phyloP scores from a whole-genome alignment of 768 basidiomycete species.

The Russula earlei region DNA sequence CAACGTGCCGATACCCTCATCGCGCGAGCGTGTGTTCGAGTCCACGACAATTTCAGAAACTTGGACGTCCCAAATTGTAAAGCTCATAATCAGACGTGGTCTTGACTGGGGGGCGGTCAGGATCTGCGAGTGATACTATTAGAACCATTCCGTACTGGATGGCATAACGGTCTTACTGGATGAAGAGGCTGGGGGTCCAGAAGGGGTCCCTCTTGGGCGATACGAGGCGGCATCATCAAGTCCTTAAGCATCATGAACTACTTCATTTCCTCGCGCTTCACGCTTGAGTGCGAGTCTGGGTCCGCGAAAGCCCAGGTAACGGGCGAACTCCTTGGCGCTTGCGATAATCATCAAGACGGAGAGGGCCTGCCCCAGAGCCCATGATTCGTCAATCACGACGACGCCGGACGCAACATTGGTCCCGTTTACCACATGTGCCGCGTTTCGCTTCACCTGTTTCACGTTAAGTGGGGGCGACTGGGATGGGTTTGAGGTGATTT shows the following conservation, averaged over 20 bases:
- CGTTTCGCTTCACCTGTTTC: conserved; percentile 1
- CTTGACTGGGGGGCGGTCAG: background rate
- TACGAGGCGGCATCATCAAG: background rate
- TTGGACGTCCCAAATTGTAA: background rate
- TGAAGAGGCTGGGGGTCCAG: background rate
- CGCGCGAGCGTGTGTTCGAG: background rate
- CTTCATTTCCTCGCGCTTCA: background rate
- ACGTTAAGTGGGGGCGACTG: background rate
- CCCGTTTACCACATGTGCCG: background rate
- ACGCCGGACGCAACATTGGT: background rate
- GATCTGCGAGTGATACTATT: background rate
- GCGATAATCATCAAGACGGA: conserved; percentile 11
- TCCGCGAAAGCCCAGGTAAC: background rate
- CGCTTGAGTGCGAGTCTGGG: background rate
- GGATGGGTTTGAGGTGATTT: background rate
- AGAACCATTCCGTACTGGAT: background rate
- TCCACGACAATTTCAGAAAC: background rate
- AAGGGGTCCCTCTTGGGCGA: background rate
- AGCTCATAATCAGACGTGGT: background rate
- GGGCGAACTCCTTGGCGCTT: conserved; percentile 1
- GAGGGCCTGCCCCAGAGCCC: conserved; percentile 15
- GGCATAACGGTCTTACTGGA: background rate
- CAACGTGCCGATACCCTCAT: background rate
- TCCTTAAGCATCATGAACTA: no score
- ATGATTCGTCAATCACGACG: background rate